A percentile compares a stretch with the other conserved stretches of the same genome.
phyloP scores from a whole-genome alignment of 495 filamentous ascomycete genomes.

The Talaromyces stipitatus region DNA sequence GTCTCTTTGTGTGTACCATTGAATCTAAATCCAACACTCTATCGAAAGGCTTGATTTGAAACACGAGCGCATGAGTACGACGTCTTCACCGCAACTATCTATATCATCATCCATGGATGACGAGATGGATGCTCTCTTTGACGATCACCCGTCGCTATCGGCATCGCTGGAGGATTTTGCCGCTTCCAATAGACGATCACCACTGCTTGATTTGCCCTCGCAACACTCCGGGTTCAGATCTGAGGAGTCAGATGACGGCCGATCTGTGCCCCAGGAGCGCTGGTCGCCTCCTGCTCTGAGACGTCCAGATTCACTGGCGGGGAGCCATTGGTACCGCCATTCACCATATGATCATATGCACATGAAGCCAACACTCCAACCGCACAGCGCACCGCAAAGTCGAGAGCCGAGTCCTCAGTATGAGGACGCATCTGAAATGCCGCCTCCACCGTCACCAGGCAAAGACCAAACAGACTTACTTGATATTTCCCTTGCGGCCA shows the following conservation, averaged over 20 bases:
- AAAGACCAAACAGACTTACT: conserved; percentile 19
- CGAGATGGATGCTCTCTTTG: conserved; percentile 46
- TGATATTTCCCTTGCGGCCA: conserved; percentile 51
- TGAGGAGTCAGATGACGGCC: conserved; percentile 47
- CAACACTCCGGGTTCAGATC: conserved; percentile 73
- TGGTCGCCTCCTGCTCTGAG: conserved; percentile 56
- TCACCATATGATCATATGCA: conserved; percentile 36
- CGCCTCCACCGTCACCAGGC: conserved; percentile 4
- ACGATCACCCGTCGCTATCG: conserved; percentile 63
- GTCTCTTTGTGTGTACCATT: not conserved
- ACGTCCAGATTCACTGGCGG: conserved; percentile 37
- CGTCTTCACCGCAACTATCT: conserved; percentile 5
- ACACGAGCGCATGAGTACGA: conserved; percentile 2
- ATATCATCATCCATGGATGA: conserved; percentile 41
- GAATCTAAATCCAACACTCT: not conserved
- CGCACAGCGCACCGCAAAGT: conserved; percentile 40
- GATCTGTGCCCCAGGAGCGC: conserved; percentile 22
- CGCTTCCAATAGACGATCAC: conserved; percentile 43
- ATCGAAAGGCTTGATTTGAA: not conserved
- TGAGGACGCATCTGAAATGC: conserved; percentile 43
- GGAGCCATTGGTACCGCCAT: conserved; percentile 56
- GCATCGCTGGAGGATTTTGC: conserved; percentile 70
- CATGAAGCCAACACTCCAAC: conserved; percentile 34
- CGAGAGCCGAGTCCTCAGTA: conserved; percentile 48
- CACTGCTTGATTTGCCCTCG: conserved; percentile 55